Percentiles rank a stretch among this genome's conserved stretches.
phyloP scores from a whole-genome alignment of 2,329 filamentous ascomycete genomes.

The Colletotrichum liaoningense region DNA sequence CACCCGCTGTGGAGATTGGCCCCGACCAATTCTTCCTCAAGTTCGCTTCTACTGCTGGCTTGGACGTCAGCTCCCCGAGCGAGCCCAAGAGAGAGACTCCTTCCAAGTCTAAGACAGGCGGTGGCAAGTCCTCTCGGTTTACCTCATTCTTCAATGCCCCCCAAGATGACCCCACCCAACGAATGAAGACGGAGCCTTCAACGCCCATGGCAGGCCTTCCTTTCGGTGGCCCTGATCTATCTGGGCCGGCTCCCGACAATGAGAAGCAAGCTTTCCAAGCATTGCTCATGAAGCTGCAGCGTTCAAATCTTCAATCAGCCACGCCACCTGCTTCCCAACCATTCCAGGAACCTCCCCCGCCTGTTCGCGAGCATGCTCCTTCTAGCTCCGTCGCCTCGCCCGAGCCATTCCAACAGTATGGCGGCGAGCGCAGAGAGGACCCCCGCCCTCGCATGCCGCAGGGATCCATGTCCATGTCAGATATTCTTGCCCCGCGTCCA shows the following conservation, averaged over 20 bases:
- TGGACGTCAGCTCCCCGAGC: conserved; percentile 64
- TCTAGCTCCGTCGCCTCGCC: conserved; percentile 56
- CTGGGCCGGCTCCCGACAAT: conserved; percentile 62
- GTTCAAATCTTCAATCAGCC: conserved; percentile 57
- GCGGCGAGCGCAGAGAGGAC: conserved; percentile 58
- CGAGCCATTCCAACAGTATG: conserved; percentile 60
- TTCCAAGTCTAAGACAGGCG: conserved; percentile 64
- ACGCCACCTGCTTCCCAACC: conserved; percentile 58
- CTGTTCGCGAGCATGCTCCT: conserved; percentile 39
- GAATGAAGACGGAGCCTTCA: conserved; percentile 61
- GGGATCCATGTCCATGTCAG: conserved; percentile 55
- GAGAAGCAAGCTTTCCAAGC: conserved; percentile 90
- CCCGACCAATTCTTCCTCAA: conserved; percentile 83
- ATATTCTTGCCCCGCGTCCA: conserved; percentile 64
- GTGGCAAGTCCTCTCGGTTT: conserved; percentile 82
- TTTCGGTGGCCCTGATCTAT: conserved; percentile 36
- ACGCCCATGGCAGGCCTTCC: conserved; percentile 52
- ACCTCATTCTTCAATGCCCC: conserved; percentile 80
- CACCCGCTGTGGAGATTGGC: conserved; percentile 73
- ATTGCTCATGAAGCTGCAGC: conserved; percentile 84
- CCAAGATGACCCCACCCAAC: conserved; percentile 61
- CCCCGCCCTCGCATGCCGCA: conserved; percentile 53
- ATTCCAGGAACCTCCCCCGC: conserved; percentile 53
- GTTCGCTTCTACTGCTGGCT: conserved; percentile 53
- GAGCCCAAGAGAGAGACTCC: conserved; percentile 54